phyloP scores from a whole-genome alignment of 805 yeast genomes.

The Ogataea naganishii region DNA sequence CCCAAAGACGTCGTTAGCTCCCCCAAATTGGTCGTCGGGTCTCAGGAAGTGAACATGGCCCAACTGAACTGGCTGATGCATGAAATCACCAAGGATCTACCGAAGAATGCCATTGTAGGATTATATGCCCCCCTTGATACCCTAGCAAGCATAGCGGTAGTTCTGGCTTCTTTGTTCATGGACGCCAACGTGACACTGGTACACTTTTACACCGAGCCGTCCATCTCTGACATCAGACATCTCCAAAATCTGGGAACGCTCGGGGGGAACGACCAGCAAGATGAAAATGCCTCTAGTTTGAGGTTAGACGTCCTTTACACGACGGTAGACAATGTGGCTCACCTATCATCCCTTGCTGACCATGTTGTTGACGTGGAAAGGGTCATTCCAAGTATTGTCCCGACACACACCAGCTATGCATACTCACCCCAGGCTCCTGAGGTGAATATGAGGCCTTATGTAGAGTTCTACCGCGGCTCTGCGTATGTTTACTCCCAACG shows the following conservation, averaged over 20 bases:
- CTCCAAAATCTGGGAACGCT: too few relatives aligned
- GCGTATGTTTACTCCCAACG: constrained; percentile 21
- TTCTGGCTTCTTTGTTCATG: constrained; percentile 19
- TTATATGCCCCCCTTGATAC: constrained; percentile 12
- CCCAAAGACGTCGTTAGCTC: background rate
- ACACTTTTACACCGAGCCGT: constrained; percentile 5
- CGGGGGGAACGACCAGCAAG: too few relatives aligned
- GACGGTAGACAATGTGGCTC: too few relatives aligned
- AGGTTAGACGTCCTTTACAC: background rate
- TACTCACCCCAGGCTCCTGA: too few relatives aligned
- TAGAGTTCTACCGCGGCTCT: too few relatives aligned
- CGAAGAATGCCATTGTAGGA: constrained; percentile 14
- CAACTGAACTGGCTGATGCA: constrained; percentile 25
- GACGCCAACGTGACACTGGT: constrained; percentile 2
- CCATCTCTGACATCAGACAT: constrained; percentile 1
- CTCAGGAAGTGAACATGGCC: constrained; percentile 17
- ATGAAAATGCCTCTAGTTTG: background rate
- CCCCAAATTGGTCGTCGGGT: constrained; percentile 4
- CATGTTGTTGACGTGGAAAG: too few relatives aligned
- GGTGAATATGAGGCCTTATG: too few relatives aligned
- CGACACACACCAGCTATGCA: too few relatives aligned
- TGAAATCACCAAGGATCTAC: constrained; percentile 17
- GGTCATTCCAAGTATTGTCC: too few relatives aligned
- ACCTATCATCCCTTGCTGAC: too few relatives aligned
- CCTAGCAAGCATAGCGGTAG: constrained; percentile 13